phyloP scores from a whole-genome alignment of 495 filamentous ascomycete genomes.

The Penicillium samsonianum region DNA sequence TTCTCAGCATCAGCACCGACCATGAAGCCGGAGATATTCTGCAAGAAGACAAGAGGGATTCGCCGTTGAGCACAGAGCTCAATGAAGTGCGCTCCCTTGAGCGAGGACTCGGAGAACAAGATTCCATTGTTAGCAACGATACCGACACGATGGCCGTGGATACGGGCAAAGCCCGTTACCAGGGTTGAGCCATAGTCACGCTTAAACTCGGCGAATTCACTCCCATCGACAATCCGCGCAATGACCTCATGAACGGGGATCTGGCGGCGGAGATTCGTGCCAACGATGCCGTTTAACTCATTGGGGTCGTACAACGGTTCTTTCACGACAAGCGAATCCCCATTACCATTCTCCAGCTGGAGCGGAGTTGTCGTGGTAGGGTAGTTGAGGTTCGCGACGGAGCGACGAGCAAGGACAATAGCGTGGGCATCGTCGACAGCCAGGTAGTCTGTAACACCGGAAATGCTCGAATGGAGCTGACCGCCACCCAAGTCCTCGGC shows the following conservation, averaged over 20 bases:
- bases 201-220: conserved; percentile 92
- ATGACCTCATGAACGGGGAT: conserved; percentile 90
- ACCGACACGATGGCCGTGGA: conserved; percentile 88
- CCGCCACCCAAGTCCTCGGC: conserved; percentile 94
- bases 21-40: conserved; percentile 99
- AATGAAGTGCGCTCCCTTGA: conserved; percentile 98
- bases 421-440: conserved; percentile 95
- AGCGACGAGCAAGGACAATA: conserved; percentile 79
- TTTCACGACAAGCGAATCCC: conserved; percentile 32
- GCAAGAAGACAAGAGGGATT: conserved; percentile 88
- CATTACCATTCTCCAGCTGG: conserved; percentile 23
- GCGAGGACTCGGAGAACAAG: conserved; percentile 84
- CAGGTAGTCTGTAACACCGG: conserved; percentile 94
- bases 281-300: conserved; percentile 85
- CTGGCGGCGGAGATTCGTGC: conserved; percentile 81
- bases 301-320: conserved; percentile 81
- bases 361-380: conserved; percentile 45
- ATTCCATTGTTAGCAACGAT: conserved; percentile 98
- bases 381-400: conserved; percentile 87
- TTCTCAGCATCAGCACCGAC: conserved; percentile 90
- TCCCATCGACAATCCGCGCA: conserved; percentile 89
- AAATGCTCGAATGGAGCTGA: conserved; percentile 84
- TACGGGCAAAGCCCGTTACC: conserved; percentile 88
- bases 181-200: conserved; percentile 86
- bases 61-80: conserved; percentile 91